Evolutionary conservation across 345 rosid species (phyloP), one percentile per base, ranked within the genome.

Genomic region (Salix brachista): DNA sequence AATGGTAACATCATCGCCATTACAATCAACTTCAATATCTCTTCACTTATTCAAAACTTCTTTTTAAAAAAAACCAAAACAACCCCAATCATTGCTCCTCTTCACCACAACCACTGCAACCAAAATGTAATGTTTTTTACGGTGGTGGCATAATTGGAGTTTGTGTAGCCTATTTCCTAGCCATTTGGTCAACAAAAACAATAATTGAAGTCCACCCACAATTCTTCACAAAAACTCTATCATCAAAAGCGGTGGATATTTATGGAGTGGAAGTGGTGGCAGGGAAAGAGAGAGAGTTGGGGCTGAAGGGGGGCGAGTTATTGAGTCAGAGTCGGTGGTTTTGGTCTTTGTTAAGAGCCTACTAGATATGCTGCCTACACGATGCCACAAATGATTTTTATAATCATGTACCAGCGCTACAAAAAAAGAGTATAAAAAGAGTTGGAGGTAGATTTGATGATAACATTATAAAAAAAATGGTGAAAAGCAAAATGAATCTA

Each of bases 101-200:
- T 19, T 21, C 81, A 68, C 73, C 90, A 2, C 0, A 30, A 30
- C 16, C 48, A 44, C 13, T 12, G 17, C 68, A 58, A 13, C 75
- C 44, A 0, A 92, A 83, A 69, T 91, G 88, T 6, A 88, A 87
- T 28, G 86, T 12, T 85, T 4, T 94, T 8, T 89, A 92, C 80
- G 97, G 97, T n/a, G 97, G 94, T 19, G 98, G 2, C 4, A 82
- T 92, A 18, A 92, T 92, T 80, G 97, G 98, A 7, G 97, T 94
- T 8, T 94, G 94, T 87, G 86, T 94, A 26, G 94, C 97, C 62
- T 94, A 90, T 76, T 94, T 94, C 88, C 87, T 94, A 70, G 86
- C 83, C 61, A 94, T 92, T 13, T 96, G 98, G 78, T 79, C 97
- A 70, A 80, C 85, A 26, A 82, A 79, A 65, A 93, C 94, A 3